Base-by-base conservation (phyloP, 305 asterid genomes). In the Rubia peregrina region DNA sequence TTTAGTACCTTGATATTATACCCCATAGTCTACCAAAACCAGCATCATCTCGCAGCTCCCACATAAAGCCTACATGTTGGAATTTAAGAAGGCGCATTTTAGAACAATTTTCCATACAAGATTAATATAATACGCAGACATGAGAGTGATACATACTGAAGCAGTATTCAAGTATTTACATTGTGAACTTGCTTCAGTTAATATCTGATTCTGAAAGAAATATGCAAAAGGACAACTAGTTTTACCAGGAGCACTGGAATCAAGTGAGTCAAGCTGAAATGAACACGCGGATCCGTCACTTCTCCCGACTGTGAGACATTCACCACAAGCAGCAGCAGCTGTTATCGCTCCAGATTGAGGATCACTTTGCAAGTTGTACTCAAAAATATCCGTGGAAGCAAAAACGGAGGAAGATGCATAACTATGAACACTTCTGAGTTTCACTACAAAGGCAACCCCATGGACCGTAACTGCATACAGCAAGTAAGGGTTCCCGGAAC, bases 11-110 rank as follows among this genome's bases (percentile, higher is more conserved):
- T 67, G 97, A 85, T 84, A 91, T 78, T 74, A 94, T 81, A 71
- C 96, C 96, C 97, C 97, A 89, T 75, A 94, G 74, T 49, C 95
- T 88, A 80, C 95, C 90, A 84, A 91, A 81, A 55, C 89, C 95
- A 71, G 80, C 80, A 85, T 88, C 98, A 83, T 94, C 98, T 77
- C 96, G 91, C 61, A 91, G 78, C 75, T 94, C 97, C 87, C 71
- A 83, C 65, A 75, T 81, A 77, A 91, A 87, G 71, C 91, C 98
- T 94, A 73, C 67, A 76, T 70, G 75, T 48, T 56, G 73, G 70
- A 33, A 7, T 19, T 10, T 14, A 26, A 51, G 48, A 68, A 14
- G 48, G 2, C 48, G 33, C 24, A 49, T 7, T 72, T 26, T 17
- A 30, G 66, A 42, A 12, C 14, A 44, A 36, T 12, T 38, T 3